A percentile compares a stretch with the other conserved stretches of the same genome.
These are phyloP conservation scores for Stachybotrys chartarum DNA, from an alignment of 2,329 filamentous ascomycete species.

Conservation along the genomic window DNA sequence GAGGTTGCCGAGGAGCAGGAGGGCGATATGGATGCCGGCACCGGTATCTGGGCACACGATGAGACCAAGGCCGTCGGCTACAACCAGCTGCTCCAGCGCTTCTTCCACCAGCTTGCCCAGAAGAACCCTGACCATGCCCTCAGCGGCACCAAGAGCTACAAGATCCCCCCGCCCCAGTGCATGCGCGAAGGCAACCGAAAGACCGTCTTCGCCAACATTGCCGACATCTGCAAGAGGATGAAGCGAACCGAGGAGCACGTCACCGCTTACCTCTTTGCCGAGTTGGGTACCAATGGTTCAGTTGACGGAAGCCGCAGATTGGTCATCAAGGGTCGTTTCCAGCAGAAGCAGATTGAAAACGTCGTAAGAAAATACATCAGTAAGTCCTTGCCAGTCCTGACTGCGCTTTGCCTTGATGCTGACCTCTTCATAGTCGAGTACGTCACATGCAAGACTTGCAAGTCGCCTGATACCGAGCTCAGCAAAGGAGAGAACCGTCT, in stretches of 20 bases:
- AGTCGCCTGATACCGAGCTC: constrained; percentile 88
- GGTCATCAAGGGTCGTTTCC: constrained; percentile 99
- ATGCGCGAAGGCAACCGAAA: constrained; percentile 99
- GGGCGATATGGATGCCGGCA: constrained; percentile 80
- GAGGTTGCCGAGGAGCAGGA: constrained; percentile 45
- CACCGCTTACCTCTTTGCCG: constrained; percentile 92
- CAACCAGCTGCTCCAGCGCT: constrained; percentile 77
- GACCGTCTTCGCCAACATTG: constrained; percentile 98
- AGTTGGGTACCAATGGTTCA: constrained; percentile 94
- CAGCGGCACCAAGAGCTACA: constrained; percentile 88
- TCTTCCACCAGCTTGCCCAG: constrained; percentile 90
- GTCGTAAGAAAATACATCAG: constrained; percentile 92
- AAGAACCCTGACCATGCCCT: constrained; percentile 95
- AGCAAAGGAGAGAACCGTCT: constrained; percentile 99
- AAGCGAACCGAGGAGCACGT: constrained; percentile 98
- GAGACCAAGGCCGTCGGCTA: constrained; percentile 74
- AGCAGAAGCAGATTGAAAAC: constrained; percentile 99
- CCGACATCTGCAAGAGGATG: constrained; percentile 98
- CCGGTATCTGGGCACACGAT: constrained; percentile 84
- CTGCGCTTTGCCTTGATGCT: constrained; percentile 10
- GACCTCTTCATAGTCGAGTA: constrained; percentile 65
- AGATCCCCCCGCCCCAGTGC: constrained; percentile 97
- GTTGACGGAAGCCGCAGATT: constrained; percentile 88
- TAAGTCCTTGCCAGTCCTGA: constrained; percentile 36
- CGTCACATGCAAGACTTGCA: constrained; percentile 98